These are phyloP conservation scores for Lachancea kluyveri DNA, from an alignment of 805 yeast genomes.

Conservation along the genomic window DNA sequence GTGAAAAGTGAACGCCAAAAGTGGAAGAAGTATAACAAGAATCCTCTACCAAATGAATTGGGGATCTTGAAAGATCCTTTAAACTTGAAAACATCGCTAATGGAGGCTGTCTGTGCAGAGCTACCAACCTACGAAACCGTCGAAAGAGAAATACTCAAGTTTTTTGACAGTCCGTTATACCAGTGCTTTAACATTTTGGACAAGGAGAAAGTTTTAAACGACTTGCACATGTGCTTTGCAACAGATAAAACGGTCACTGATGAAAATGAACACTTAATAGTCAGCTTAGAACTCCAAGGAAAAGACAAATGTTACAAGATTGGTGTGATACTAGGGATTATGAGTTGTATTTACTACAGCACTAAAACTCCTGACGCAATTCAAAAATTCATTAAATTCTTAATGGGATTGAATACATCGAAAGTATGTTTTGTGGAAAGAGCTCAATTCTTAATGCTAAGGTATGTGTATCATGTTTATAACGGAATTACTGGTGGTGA, in stretches of 20 bases:
- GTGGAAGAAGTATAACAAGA: conserved; percentile 16
- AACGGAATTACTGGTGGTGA: conserved; percentile 21
- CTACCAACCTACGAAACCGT: conserved; percentile 5
- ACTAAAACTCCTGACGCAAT: conserved; percentile 15
- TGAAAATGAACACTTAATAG: conserved; percentile 1
- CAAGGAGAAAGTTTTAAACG: conserved; percentile 4
- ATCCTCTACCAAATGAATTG: conserved; percentile 16
- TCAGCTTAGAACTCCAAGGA: background rate
- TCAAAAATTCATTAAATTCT: conserved; percentile 14
- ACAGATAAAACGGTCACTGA: background rate
- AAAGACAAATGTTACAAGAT: conserved; percentile 25
- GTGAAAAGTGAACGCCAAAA: conserved; percentile 21
- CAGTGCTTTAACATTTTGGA: conserved; percentile 5
- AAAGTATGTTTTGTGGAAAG: conserved; percentile 25
- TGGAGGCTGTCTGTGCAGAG: conserved; percentile 5
- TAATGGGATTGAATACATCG: conserved; percentile 24
- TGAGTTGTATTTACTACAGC: conserved; percentile 14
- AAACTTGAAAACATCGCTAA: conserved; percentile 1
- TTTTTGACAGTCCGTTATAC: conserved; percentile 6
- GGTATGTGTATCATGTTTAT: conserved; percentile 13
- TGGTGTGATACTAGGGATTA: conserved; percentile 23
- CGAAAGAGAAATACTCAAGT: background rate
- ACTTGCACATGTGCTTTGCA: conserved; percentile 4
- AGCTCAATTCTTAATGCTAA: conserved; percentile 23
- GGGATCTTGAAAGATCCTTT: conserved; percentile 7